Percentiles rank a stretch among this genome's conserved stretches.
Evolutionary conservation across 1,139 yeast species (phyloP).

Genomic region (Kazachstania sp.): DNA sequence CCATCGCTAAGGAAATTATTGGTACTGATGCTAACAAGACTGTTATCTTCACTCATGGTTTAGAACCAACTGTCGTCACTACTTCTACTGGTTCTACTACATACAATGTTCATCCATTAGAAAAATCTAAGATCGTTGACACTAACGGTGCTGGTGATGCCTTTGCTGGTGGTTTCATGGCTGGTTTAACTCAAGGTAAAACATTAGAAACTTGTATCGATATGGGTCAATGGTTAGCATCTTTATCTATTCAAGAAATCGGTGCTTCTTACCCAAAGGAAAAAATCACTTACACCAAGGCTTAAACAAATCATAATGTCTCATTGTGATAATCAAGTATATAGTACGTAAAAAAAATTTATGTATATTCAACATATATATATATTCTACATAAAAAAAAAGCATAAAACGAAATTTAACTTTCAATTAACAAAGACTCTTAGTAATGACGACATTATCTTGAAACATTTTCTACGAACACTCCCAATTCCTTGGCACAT

Average conservation of each 20-base stretch:
- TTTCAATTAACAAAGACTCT: too few relatives aligned
- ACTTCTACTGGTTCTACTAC: conserved; percentile 40
- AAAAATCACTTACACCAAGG: conserved; percentile 11
- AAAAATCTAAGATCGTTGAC: conserved; percentile 61
- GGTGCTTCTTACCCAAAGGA: conserved; percentile 93
- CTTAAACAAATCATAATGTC: conserved; percentile 1
- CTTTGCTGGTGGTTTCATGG: conserved; percentile 94
- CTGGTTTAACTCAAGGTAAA: conserved; percentile 75
- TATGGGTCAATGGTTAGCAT: conserved; percentile 96
- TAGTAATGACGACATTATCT: too few relatives aligned
- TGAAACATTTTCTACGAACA: too few relatives aligned
- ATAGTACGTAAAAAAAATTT: too few relatives aligned
- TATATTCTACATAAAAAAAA: too few relatives aligned
- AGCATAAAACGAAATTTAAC: too few relatives aligned
- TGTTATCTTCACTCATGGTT: conserved; percentile 87
- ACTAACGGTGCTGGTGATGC: conserved; percentile 99
- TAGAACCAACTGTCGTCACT: conserved; percentile 76
- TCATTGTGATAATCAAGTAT: too few relatives aligned
- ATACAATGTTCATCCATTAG: conserved; percentile 66
- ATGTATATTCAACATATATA: too few relatives aligned
- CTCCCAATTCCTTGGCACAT: too few relatives aligned
- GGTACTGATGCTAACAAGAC: conserved; percentile 67
- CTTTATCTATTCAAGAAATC: conserved; percentile 79
- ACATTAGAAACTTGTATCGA: conserved; percentile 54
- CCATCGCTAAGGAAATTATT: conserved; percentile 71